Evolutionary conservation across 2,329 filamentous ascomycete species (phyloP), one percentile per base, ranked within the genome.

Genomic region (Fusarium subtropicale): DNA sequence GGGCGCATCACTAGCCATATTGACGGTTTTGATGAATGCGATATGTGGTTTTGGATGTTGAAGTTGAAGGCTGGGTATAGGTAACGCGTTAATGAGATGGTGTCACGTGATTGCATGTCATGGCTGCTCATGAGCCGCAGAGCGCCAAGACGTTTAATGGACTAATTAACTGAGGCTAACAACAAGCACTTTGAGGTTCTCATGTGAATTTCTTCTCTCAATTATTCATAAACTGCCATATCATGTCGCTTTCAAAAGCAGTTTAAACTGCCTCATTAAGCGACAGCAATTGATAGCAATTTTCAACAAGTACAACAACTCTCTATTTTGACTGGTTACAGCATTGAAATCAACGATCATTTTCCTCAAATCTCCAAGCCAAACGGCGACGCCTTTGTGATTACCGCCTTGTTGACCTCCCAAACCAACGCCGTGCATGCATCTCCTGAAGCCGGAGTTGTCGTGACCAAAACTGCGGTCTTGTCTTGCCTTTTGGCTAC

Each of bases 1-100:
- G 50, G 78, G 77, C 41, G 76, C 74, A 66, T 79, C 79, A 62
- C 74, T 75, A 46, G 78, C 73, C 80, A 81, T 81, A 20, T 67
- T 76, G 66, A 63, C 38, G 16, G 33, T 51, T 63, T 59, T 67
- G 68, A 65, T 73, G 46, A 57, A 53, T 55, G 51, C 46, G 60
- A 57, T 41, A 52, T 64, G 56, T 54, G 39, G 26, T 47, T 61
- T 64, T 41, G 58, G 56, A 69, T 60, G 64, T 64, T 61, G 13
- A 39, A 64, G 64, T 50, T 62, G 39, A 60, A 59, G 45, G 39
- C 48, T 54, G 38, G 46, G 26, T 46, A 56, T 72, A 47, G 31
- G 22, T 44, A 54, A 61, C 69, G 69, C 69, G 69, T 71, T 50
- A 54, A 60, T 67, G 59, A 53, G 45, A 33, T 3, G 5, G 5